Percentiles rank a stretch among this genome's conserved stretches.
Evolutionary conservation across 106 monocot genomes (phyloP).

Genomic region (Agapanthus africanus): DNA sequence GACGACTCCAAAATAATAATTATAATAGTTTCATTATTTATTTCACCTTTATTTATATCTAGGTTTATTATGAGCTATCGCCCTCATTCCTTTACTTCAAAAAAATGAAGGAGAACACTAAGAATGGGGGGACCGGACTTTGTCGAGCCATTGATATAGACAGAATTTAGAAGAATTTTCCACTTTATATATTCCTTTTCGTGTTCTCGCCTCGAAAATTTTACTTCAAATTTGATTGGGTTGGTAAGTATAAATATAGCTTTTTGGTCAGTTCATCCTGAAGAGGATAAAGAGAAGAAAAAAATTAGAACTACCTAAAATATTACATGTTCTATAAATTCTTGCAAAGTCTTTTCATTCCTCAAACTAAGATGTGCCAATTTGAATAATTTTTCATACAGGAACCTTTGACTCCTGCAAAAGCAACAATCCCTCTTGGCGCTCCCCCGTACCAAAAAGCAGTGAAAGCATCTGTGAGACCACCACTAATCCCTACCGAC

Average conservation of each 20-base stretch:
- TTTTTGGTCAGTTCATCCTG: background rate
- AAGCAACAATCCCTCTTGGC: slow-evolving; percentile 32
- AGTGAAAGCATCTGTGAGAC: slow-evolving; percentile 42
- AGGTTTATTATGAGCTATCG: background rate
- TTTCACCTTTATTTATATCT: background rate
- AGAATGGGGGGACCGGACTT: background rate
- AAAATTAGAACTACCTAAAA: too few species aligned
- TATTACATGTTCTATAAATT: too few species aligned
- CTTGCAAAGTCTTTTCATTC: background rate
- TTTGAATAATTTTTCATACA: slow-evolving; percentile 17
- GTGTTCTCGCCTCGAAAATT: background rate
- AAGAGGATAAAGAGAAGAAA: background rate
- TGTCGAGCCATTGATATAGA: background rate
- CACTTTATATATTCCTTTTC: too few species aligned
- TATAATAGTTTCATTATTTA: too few species aligned
- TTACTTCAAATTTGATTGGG: background rate
- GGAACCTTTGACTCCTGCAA: slow-evolving; percentile 44
- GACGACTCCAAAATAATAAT: too few species aligned
- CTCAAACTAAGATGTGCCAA: background rate
- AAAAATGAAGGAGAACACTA: background rate
- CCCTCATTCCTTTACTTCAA: background rate
- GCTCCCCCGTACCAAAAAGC: slow-evolving; percentile 60
- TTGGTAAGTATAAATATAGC: background rate
- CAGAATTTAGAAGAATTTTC: too few species aligned
- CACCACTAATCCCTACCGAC: slow-evolving; percentile 60